phyloP scores from a whole-genome alignment of 805 yeast genomes.

The Candida alai region DNA sequence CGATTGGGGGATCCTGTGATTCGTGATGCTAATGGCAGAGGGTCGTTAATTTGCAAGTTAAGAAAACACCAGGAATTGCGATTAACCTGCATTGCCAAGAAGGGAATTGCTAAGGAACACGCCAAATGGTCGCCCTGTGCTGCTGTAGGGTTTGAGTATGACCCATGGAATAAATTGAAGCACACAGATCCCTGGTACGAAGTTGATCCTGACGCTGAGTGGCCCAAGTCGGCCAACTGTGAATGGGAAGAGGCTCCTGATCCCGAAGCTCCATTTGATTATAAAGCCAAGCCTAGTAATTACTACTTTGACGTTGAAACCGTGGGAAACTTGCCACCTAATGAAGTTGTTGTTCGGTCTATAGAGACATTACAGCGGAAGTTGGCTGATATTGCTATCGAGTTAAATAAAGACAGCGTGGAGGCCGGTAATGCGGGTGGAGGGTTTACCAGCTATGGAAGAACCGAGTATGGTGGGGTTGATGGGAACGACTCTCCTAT shows the following conservation, averaged over 20 bases:
- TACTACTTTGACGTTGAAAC: conserved; percentile 91
- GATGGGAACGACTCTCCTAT: conserved; percentile 29
- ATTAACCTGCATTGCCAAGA: conserved; percentile 90
- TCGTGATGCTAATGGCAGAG: conserved; percentile 69
- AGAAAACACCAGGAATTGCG: conserved; percentile 89
- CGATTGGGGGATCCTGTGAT: conserved; percentile 82
- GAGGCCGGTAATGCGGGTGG: conserved; percentile 41
- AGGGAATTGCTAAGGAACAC: conserved; percentile 96
- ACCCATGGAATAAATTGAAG: conserved; percentile 96
- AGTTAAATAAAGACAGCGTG: conserved; percentile 47
- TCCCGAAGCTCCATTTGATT: conserved; percentile 83
- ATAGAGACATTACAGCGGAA: conserved; percentile 83
- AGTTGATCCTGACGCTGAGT: conserved; percentile 79
- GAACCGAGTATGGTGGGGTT: conserved; percentile 21
- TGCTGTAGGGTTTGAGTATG: conserved; percentile 94
- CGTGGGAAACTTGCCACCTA: conserved; percentile 83
- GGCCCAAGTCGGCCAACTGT: conserved; percentile 88
- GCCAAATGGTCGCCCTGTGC: conserved; percentile 98
- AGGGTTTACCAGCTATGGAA: conserved; percentile 47
- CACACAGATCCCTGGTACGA: conserved; percentile 98
- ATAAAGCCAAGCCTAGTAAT: conserved; percentile 71
- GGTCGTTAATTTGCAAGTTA: conserved; percentile 87
- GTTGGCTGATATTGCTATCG: conserved; percentile 80
- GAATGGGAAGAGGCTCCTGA: conserved; percentile 96
- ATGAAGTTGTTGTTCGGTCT: conserved; percentile 83